phyloP scores from a whole-genome alignment of 306 rosid species.

The Notholithocarpus densiflorus region DNA sequence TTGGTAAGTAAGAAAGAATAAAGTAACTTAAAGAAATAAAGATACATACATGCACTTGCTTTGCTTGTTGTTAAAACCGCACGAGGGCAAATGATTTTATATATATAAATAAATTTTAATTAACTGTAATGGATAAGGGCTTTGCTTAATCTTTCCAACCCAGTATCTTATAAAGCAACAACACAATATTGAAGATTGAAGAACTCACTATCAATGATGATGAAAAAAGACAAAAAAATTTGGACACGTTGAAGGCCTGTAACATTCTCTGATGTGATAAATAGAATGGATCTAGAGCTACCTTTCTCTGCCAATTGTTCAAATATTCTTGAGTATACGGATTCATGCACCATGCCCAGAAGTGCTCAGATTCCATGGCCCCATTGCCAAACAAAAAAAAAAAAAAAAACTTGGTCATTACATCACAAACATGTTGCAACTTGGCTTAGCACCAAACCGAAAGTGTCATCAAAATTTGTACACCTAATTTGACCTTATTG shows the following conservation, averaged over 20 bases:
- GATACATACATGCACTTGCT: conserved; percentile 11
- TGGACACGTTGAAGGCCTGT: neutral
- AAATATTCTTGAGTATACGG: neutral
- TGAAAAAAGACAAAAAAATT: neutral
- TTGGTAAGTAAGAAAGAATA: neutral
- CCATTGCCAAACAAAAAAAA: neutral
- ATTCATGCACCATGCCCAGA: conserved; percentile 9
- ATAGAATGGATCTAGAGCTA: neutral
- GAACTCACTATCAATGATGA: neutral
- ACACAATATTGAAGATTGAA: neutral
- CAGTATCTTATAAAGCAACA: neutral
- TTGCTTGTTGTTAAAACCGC: neutral
- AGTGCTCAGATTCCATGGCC: neutral
- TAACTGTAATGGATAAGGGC: no score
- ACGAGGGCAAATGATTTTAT: neutral
- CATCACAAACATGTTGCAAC: neutral
- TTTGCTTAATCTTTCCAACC: no score
- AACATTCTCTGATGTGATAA: neutral
- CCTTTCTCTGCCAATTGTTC: neutral
- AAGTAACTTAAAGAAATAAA: neutral
- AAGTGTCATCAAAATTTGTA: neutral
- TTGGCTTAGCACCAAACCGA: neutral
- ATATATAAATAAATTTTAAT: no score
- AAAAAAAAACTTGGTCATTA: neutral
- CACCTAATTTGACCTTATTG: neutral